Conservation (phyloP, 2,329 filamentous ascomycete species). For the Lojkania enalia region DNA sequence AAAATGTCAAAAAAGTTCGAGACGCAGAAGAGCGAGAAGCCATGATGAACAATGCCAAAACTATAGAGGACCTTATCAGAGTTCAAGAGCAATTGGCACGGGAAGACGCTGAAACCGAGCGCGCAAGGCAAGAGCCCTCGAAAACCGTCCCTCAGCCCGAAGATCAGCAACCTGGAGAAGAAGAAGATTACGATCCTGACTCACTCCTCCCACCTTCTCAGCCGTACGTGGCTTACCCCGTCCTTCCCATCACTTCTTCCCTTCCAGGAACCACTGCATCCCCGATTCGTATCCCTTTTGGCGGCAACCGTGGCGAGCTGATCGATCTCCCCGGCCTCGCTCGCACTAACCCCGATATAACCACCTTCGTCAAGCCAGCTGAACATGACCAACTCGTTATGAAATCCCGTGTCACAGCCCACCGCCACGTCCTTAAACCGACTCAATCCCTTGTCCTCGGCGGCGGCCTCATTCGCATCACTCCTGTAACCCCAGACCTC, state of each 20-base stretch:
- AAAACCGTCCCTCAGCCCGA: conserved; percentile 13
- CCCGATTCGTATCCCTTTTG: conserved; percentile 90
- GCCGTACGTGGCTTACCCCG: conserved; percentile 72
- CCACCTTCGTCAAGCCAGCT: conserved; percentile 68
- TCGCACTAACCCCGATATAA: conserved; percentile 65
- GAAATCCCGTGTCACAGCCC: conserved; percentile 72
- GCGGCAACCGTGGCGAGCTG: conserved; percentile 81
- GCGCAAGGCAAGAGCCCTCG: conserved; percentile 15
- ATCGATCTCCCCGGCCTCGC: conserved; percentile 89
- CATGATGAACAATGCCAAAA: conserved; percentile 32
- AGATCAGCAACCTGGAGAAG: conserved; percentile 21
- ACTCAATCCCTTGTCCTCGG: conserved; percentile 78
- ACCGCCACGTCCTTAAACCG: conserved; percentile 72
- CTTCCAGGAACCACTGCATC: conserved; percentile 93
- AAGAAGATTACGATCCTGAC: conserved; percentile 37
- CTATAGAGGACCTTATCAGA: conserved; percentile 14
- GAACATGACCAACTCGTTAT: conserved; percentile 73
- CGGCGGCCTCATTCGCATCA: conserved; percentile 85
- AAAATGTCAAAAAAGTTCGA: conserved; percentile 40
- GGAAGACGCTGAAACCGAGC: conserved; percentile 37
- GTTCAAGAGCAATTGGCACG: conserved; percentile 34
- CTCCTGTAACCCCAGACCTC: conserved; percentile 66
- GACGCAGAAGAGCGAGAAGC: conserved; percentile 36
- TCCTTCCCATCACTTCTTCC: conserved; percentile 83
- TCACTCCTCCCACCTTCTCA: conserved; percentile 75